These are phyloP conservation scores for Mucor plumbeus DNA, from an alignment of 371 early-diverging fungal species.

Conservation along the genomic window DNA sequence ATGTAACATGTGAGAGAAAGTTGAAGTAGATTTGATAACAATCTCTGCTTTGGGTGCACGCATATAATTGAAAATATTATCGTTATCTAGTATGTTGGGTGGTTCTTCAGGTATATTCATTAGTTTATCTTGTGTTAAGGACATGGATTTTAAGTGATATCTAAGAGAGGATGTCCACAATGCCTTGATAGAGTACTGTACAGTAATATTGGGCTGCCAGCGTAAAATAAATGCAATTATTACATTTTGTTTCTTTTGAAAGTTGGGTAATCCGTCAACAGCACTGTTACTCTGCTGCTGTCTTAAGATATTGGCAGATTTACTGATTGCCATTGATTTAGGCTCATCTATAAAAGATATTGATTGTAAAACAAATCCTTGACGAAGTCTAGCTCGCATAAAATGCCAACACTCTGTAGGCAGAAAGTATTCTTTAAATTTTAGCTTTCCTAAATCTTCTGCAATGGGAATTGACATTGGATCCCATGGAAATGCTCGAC, in stretches of 20 bases:
- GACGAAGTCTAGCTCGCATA: conserved; percentile 79
- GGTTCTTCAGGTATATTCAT: conserved; percentile 22
- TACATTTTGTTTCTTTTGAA: conserved; percentile 41
- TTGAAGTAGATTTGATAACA: conserved; percentile 43
- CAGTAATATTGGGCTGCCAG: conserved; percentile 89
- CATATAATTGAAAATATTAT: conserved; percentile 44
- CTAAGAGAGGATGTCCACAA: conserved; percentile 48
- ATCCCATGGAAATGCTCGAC: conserved; percentile 81
- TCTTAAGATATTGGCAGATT: not conserved
- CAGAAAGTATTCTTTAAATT: conserved; percentile 79
- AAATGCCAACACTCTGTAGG: conserved; percentile 73
- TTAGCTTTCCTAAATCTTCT: conserved; percentile 74
- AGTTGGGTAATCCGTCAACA: conserved; percentile 1
- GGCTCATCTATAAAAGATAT: conserved; percentile 57
- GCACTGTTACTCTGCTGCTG: not conserved
- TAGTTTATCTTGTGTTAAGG: conserved; percentile 27
- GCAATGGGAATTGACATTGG: conserved; percentile 71
- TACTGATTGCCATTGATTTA: not conserved
- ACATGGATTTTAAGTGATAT: conserved; percentile 22
- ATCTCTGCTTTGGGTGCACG: conserved; percentile 53
- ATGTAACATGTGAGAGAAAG: conserved; percentile 53
- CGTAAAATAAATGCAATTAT: conserved; percentile 72
- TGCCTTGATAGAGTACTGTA: conserved; percentile 82
- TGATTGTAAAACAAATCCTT: conserved; percentile 83
- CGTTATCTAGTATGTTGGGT: not conserved